Base-by-base conservation (phyloP, 495 filamentous ascomycete genomes). In the Penicillium waksmanii region DNA sequence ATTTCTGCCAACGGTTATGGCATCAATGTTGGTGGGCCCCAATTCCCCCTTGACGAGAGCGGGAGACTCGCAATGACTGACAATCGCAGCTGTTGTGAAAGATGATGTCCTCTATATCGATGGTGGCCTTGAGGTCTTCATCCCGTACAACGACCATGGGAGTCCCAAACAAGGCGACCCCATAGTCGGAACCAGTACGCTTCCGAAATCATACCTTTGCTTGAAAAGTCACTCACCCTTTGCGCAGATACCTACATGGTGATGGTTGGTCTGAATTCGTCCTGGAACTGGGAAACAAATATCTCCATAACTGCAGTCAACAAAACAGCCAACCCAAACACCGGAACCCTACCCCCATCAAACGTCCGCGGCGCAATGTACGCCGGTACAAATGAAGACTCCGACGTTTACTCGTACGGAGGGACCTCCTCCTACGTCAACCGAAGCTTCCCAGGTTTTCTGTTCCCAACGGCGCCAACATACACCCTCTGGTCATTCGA, bases 201-300 rank as follows among this genome's bases (percentile, higher is more conserved):
- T 67, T 33, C 57, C 34, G 55, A 63, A 57, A 34, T 56, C 27
- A 38, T 1, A 48, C 3, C 5, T 7, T n/a, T 17, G 42, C 2
- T 9, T n/a, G 4, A 18, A 19, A 43, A 43, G 1, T 1, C 8
- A 35, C 13, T 51, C 10, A 51, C 34, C 34, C 3, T 15, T 18
- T 3, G 27, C 13, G 19, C 53, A 80, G 78, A 79, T 57, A 68
- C 67, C 2, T 69, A 72, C 49, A 38, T 81, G 5, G 65, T 81
- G 18, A 52, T 52, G 9, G 61, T 79, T 15, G 67, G 77, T 33
- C 55, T 80, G 61, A 68, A 51, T 35, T 52, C 52, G 2, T 75
- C 76, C 8, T 80, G 74, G 77, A 66, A 80, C 54, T 79, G 75
- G 77, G 73, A 79, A 43, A 66, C 44, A 12, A 78, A 77, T 53